A percentile compares a stretch with the other conserved stretches of the same genome.
Conservation (phyloP, 2,329 filamentous ascomycete species). For the Trichoderma asperellum region DNA sequence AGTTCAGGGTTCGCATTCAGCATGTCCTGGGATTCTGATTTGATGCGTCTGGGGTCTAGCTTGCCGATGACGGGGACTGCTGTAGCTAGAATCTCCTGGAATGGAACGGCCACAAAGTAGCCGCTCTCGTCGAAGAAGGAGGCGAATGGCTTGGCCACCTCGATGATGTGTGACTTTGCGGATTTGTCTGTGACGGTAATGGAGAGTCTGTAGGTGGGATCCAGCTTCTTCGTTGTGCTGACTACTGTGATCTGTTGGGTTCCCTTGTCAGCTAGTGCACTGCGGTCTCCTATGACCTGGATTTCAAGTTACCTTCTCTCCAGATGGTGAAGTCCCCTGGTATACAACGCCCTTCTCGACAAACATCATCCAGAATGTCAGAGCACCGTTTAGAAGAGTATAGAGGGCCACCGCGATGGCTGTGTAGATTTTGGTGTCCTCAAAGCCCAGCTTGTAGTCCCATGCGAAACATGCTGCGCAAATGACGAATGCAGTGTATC, state of each 20-base stretch:
- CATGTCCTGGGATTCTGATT: conserved; percentile 43
- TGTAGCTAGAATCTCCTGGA: conserved; percentile 77
- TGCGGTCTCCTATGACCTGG: neutral
- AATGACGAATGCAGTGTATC: conserved; percentile 79
- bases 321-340: conserved; percentile 67
- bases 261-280: conserved; percentile 30
- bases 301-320: conserved; percentile 59
- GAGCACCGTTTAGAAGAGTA: conserved; percentile 72
- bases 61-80: conserved; percentile 67
- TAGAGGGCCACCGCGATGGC: conserved; percentile 79
- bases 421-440: conserved; percentile 80
- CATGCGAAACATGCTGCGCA: conserved; percentile 84
- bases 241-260: conserved; percentile 68
- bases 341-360: conserved; percentile 86
- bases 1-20: conserved; percentile 51
- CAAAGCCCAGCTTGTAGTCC: conserved; percentile 91
- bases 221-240: conserved; percentile 75
- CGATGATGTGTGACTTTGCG: conserved; percentile 49
- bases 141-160: conserved; percentile 68
- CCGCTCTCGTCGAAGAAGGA: conserved; percentile 77
- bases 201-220: conserved; percentile 77
- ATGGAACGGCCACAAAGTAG: conserved; percentile 72
- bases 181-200: conserved; percentile 57
- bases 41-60: conserved; percentile 64
- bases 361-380: conserved; percentile 83